A percentile compares a stretch with the other conserved stretches of the same genome.
Conservation (phyloP, 331 rosid species). For the Erythrophleum ivorense region DNA sequence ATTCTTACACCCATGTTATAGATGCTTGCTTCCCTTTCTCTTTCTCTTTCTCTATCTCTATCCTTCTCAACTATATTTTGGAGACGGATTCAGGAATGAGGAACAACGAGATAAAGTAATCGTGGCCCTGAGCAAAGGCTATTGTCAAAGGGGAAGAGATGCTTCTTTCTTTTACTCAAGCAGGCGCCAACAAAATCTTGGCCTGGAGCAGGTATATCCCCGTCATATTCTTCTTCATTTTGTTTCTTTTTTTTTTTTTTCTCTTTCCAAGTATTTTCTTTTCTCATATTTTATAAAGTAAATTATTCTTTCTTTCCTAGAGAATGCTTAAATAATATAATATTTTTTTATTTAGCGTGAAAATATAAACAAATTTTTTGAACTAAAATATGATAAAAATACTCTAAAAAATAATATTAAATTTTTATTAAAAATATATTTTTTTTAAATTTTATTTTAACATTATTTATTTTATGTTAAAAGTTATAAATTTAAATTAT, state of each 20-base stretch:
- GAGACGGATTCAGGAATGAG: neutral
- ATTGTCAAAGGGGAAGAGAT: slow-evolving; percentile 6
- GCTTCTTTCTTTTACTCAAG: slow-evolving; percentile 31
- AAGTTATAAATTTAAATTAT: too few species aligned
- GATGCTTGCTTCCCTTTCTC: slow-evolving; percentile 5
- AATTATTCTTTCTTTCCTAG: too few species aligned
- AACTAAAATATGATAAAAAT: too few species aligned
- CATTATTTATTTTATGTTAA: too few species aligned
- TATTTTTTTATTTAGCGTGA: too few species aligned
- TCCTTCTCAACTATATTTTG: slow-evolving; percentile 20
- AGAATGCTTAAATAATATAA: too few species aligned
- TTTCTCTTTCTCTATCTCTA: neutral
- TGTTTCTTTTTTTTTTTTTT: neutral
- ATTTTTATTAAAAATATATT: too few species aligned
- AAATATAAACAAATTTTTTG: too few species aligned
- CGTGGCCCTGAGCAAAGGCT: neutral
- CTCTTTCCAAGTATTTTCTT: neutral
- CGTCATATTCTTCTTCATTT: slow-evolving; percentile 32
- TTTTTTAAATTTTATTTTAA: too few species aligned
- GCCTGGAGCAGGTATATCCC: slow-evolving; percentile 39
- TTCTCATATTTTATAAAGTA: neutral
- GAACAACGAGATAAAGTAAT: slow-evolving; percentile 11
- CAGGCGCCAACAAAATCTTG: slow-evolving; percentile 6
- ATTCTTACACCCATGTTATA: slow-evolving; percentile 10
- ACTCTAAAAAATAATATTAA: too few species aligned